Evolutionary conservation across 2,329 filamentous ascomycete species (phyloP).

Genomic region (Ophiocordyceps camponoti-rufipedis): DNA sequence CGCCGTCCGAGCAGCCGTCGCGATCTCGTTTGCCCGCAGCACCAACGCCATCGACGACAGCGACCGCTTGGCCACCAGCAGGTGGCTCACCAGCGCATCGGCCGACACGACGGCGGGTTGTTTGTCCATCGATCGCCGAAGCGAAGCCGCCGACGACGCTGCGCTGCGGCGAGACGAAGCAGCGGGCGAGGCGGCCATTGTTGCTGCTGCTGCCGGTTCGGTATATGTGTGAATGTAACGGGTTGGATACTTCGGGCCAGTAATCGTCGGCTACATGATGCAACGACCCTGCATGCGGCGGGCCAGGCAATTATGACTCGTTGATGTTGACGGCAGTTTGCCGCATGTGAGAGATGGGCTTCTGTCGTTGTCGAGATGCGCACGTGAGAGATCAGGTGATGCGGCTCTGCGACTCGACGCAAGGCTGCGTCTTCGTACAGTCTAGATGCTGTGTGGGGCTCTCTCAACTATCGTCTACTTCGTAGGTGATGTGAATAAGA

Average conservation of each 20-base stretch:
- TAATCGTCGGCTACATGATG: background rate
- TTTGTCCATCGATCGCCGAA: slow-evolving; percentile 12
- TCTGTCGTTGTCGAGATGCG: background rate
- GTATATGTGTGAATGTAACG: background rate
- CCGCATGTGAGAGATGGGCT: too few relatives aligned
- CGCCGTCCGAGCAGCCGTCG: slow-evolving; percentile 53
- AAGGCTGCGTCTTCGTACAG: background rate
- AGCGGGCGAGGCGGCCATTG: slow-evolving; percentile 18
- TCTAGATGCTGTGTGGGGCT: background rate
- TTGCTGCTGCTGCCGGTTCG: slow-evolving; percentile 5
- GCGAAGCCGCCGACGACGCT: slow-evolving; percentile 17
- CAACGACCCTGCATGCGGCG: background rate
- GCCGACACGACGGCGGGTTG: slow-evolving; percentile 21
- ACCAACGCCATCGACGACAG: slow-evolving; percentile 70
- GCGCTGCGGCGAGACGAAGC: slow-evolving; percentile 17
- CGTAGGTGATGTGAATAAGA: background rate
- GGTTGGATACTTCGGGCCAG: background rate
- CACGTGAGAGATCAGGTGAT: background rate
- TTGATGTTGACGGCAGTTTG: too few relatives aligned
- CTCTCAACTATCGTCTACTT: background rate
- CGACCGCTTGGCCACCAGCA: slow-evolving; percentile 74
- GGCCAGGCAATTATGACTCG: too few relatives aligned
- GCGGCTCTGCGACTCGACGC: background rate
- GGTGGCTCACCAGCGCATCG: slow-evolving; percentile 65
- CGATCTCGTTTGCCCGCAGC: slow-evolving; percentile 71